phyloP scores from a whole-genome alignment of 2,329 filamentous ascomycete genomes.

The Sphaceloma murrayae region DNA sequence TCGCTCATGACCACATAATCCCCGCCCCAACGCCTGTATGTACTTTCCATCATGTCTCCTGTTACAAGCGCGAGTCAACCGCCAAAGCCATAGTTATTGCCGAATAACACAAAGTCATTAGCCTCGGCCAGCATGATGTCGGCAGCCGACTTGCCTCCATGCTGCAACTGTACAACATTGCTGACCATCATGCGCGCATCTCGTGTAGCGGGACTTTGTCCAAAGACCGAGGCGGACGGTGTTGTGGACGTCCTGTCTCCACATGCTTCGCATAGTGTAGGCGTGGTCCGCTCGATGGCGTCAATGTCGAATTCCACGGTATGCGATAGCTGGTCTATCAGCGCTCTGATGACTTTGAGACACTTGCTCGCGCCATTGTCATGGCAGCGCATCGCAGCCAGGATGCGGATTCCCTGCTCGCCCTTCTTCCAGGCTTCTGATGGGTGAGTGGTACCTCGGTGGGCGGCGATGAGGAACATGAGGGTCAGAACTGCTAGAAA shows the following conservation, averaged over 20 bases:
- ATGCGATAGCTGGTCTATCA: constrained; percentile 11
- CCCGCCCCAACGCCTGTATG: too few species aligned
- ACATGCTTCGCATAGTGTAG: neutral
- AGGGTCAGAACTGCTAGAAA: constrained; percentile 12
- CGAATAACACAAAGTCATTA: constrained; percentile 14
- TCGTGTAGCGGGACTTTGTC: neutral
- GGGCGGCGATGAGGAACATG: constrained; percentile 14
- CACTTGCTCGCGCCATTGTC: constrained; percentile 11
- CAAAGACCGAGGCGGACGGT: neutral
- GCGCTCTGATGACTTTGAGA: neutral
- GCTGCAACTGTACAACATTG: neutral
- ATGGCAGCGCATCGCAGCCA: constrained; percentile 8
- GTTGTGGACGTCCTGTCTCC: neutral
- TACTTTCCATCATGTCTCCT: too few species aligned
- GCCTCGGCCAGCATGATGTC: constrained; percentile 12
- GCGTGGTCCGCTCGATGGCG: constrained; percentile 10
- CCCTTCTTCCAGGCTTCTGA: constrained; percentile 14
- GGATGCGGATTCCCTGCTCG: constrained; percentile 10
- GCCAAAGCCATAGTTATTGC: constrained; percentile 6
- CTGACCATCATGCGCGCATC: constrained; percentile 3
- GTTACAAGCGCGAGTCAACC: too few species aligned
- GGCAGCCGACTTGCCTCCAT: neutral
- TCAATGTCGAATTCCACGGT: constrained; percentile 15
- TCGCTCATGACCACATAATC: too few species aligned
- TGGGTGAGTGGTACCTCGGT: constrained; percentile 9